Evolutionary conservation across 176 grass and related monocot species (phyloP).

Genomic region (Lolium multiflorum): DNA sequence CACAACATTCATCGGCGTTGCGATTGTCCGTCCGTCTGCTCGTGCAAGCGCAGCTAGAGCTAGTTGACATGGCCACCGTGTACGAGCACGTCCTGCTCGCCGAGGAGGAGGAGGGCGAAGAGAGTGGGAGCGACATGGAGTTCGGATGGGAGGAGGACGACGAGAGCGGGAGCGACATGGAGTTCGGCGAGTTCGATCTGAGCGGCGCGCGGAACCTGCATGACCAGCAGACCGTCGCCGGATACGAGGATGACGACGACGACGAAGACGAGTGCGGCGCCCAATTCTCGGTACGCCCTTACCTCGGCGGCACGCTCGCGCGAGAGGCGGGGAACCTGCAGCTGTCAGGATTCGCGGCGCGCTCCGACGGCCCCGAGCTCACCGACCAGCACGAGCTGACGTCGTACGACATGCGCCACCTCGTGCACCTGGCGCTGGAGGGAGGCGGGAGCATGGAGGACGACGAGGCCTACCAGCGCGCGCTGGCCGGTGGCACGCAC

Average conservation of each 20-base stretch:
- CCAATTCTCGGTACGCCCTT: slow-evolving; percentile 23
- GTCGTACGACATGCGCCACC: not conserved
- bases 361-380: slow-evolving; percentile 26
- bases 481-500: not conserved
- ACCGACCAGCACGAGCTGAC: slow-evolving; percentile 28
- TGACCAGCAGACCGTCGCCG: not conserved
- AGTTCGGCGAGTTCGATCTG: not conserved
- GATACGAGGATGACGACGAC: not conserved
- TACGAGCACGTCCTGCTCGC: not conserved
- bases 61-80: not conserved
- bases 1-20: too few species aligned
- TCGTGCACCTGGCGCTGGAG: not conserved
- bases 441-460: slow-evolving; percentile 2
- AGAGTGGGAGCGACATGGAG: not conserved
- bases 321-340: slow-evolving; percentile 11
- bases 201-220: not conserved
- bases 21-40: not conserved
- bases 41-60: not conserved
- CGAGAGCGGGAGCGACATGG: slow-evolving; percentile 39
- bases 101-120: too few species aligned
- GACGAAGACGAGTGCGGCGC: not conserved
- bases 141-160: not conserved
- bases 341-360: slow-evolving; percentile 16
- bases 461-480: slow-evolving; percentile 37
- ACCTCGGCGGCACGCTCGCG: not conserved